Conservation (phyloP, 2,329 filamentous ascomycete species). For the Colletotrichum sp. region DNA sequence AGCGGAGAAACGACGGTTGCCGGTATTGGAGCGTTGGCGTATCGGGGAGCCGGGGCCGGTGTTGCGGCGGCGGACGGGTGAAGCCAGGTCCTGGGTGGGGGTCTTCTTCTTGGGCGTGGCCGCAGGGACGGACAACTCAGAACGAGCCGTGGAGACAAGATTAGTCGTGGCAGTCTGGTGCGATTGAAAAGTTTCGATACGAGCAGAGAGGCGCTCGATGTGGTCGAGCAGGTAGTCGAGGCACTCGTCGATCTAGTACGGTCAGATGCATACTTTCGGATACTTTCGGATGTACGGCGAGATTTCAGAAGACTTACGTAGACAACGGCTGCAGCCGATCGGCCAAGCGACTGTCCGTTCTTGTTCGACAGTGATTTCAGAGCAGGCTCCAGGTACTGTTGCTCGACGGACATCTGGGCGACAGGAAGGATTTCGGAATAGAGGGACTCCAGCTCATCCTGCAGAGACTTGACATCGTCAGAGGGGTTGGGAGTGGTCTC, state of each 20-base stretch:
- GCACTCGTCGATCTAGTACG: conserved; percentile 53
- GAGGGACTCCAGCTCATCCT: conserved; percentile 71
- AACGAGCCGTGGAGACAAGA: conserved; percentile 46
- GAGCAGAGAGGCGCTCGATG: conserved; percentile 43
- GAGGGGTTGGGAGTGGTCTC: conserved; percentile 38
- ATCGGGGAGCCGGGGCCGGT: conserved; percentile 34
- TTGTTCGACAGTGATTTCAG: conserved; percentile 48
- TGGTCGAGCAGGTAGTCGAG: conserved; percentile 55
- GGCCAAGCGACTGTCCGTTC: conserved; percentile 46
- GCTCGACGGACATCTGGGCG: conserved; percentile 73
- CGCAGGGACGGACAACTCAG: conserved; percentile 42
- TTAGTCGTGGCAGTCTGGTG: conserved; percentile 45
- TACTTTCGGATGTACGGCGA: background rate
- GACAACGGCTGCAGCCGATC: conserved; percentile 50
- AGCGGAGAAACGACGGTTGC: conserved; percentile 36
- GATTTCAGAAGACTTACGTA: conserved; percentile 47
- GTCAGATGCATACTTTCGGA: conserved; percentile 24
- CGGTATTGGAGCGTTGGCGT: conserved; percentile 34
- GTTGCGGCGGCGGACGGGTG: conserved; percentile 34
- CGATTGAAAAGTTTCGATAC: conserved; percentile 49
- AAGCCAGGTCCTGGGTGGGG: conserved; percentile 30
- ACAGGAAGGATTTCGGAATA: conserved; percentile 73
- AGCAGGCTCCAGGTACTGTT: conserved; percentile 69
- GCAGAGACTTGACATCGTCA: conserved; percentile 48
- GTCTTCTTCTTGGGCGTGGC: conserved; percentile 24